Evolutionary conservation across 306 rosid species (phyloP), one percentile per base, ranked within the genome.

Genomic region (Ziziphus jujuba): DNA sequence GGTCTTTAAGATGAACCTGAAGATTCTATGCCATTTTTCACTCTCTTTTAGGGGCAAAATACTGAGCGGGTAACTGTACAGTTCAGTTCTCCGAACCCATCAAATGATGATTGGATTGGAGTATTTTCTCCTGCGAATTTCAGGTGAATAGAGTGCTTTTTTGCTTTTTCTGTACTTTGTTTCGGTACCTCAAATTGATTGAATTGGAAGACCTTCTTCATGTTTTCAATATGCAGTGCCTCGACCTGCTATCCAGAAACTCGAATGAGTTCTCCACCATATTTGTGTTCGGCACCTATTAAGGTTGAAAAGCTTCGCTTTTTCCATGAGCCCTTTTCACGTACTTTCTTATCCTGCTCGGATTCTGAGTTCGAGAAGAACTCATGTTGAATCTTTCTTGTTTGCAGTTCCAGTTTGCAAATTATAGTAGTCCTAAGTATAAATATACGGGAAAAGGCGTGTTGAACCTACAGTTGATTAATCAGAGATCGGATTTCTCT

Each of bases 71-170:
- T 90, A 19, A 76, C 65, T 5, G 38, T 92, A 69, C 63, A 83
- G 64, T 90, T 66, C 78, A 54, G 70, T 67, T 79, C 84, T 84
- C 91, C 93, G 48, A 68, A 81, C 31, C 91, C 96, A 55, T 76
- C 88, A 59, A 25, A 13, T 62, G 86, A 78, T 74, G 97, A 92
- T 63, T 92, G 97, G 96, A 86, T 92, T 69, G 96, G 96, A 54
- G 97, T 92, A 54, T 92, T 90, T 79, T 92, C 98, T 69, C 97
- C 98, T 36, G 87, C 88, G 74, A 87, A 86, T 69, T 90, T 92
- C 87, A 92, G 81, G 97, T 90, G 61, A 24, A 31, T 25, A 3
- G 2, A 38, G 19, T 52, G 45, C 38, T 34, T 69, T 58, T 11
- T 35, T 50, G 38, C 34, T 51, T n/a, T 4, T 35, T 71, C 49